Conservation (phyloP, 306 rosid species). For the Prunus padus region DNA sequence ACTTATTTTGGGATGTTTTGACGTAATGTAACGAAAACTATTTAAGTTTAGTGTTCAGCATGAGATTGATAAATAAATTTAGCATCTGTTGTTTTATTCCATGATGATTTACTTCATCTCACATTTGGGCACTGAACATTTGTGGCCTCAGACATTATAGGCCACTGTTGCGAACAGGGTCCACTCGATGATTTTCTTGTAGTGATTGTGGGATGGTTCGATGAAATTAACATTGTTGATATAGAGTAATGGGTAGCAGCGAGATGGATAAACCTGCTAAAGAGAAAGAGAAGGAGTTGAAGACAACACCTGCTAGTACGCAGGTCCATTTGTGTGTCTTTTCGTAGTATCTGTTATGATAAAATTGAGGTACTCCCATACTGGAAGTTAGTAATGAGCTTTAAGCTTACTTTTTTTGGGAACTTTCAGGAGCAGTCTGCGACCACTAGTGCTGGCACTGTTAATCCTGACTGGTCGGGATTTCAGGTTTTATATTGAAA, state of each 20-base stretch:
- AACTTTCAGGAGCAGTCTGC: constrained; percentile 74
- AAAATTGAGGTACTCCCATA: constrained; percentile 4
- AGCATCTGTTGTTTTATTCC: background rate
- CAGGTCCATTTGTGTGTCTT: constrained; percentile 58
- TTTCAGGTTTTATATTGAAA: constrained; percentile 68
- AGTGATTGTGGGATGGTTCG: constrained; percentile 53
- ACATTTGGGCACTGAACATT: background rate
- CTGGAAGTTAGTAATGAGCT: constrained; percentile 9
- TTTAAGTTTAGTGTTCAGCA: background rate
- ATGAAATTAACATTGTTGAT: constrained; percentile 32
- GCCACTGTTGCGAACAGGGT: background rate
- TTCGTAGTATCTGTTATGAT: constrained; percentile 8
- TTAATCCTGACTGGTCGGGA: constrained; percentile 94
- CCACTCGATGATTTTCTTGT: background rate
- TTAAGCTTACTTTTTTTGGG: constrained; percentile 12
- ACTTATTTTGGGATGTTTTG: background rate
- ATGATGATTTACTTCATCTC: background rate
- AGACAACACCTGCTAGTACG: constrained; percentile 60
- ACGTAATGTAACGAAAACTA: background rate
- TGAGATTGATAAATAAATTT: background rate
- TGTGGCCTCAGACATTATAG: background rate
- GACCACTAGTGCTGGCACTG: constrained; percentile 53
- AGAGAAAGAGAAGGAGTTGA: constrained; percentile 68
- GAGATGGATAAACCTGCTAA: constrained; percentile 77
- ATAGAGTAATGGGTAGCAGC: constrained; percentile 66